These are phyloP conservation scores for Tetrahymena borealis DNA, from an alignment of 73 alveolate species.

Conservation along the genomic window DNA sequence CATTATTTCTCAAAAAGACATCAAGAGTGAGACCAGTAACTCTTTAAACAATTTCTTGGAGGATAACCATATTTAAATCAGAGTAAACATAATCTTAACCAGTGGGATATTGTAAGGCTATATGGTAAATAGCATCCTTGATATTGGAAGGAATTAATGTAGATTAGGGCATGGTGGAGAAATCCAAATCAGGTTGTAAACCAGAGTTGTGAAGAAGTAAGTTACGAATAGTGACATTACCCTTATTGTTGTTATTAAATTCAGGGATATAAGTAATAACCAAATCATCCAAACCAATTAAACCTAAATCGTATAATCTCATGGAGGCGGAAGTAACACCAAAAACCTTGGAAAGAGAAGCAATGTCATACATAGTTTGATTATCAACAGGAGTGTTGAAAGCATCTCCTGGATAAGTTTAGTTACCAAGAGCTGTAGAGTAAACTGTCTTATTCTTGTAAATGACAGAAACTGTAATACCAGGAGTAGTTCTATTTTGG, in stretches of 20 bases:
- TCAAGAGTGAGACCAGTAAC: constrained; percentile 6
- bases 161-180: constrained; percentile 15
- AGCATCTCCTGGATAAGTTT: constrained; percentile 31
- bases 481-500: neutral
- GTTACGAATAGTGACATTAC: constrained; percentile 5
- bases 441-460: neutral
- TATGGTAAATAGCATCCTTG: constrained; percentile 11
- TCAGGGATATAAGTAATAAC: constrained; percentile 25
- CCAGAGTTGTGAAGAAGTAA: constrained; percentile 33
- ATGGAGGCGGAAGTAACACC: constrained; percentile 37
- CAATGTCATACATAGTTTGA: constrained; percentile 18
- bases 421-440: constrained; percentile 7
- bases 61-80: constrained; percentile 42
- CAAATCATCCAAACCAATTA: constrained; percentile 12
- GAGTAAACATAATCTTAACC: constrained; percentile 28
- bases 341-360: constrained; percentile 36
- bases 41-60: constrained; percentile 32
- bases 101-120: constrained; percentile 5
- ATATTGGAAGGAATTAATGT: neutral
- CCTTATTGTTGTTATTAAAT: constrained; percentile 1
- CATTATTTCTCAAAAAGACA: constrained; percentile 8
- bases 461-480: neutral
- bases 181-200: constrained; percentile 14
- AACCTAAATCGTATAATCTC: constrained; percentile 27
- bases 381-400: constrained; percentile 6